phyloP scores from a whole-genome alignment of 805 yeast genomes.

The Saccharomycopsis olivae region DNA sequence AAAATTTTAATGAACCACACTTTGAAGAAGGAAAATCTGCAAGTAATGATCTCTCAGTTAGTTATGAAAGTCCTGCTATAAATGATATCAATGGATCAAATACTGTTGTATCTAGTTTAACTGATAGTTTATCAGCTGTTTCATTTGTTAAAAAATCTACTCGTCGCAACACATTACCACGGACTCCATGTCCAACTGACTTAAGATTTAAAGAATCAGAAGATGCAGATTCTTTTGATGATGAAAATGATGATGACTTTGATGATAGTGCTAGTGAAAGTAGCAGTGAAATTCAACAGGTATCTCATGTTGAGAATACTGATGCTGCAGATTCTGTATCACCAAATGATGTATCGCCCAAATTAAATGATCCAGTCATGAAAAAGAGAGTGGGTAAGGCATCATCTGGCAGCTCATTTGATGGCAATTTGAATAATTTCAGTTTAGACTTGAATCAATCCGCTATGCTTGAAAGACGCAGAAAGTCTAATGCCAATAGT shows the following conservation, averaged over 20 bases:
- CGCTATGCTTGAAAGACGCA: conserved; percentile 14
- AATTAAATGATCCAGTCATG: too few relatives aligned
- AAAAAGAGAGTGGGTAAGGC: not conserved
- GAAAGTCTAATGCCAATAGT: conserved; percentile 1
- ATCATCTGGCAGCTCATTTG: not conserved
- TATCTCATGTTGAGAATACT: too few relatives aligned
- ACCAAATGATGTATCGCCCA: too few relatives aligned
- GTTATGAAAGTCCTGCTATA: not conserved
- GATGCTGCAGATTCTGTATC: too few relatives aligned
- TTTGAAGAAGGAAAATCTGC: too few relatives aligned
- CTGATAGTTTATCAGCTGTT: conserved; percentile 9
- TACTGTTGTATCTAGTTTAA: not conserved
- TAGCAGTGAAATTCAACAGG: not conserved
- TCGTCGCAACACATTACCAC: conserved; percentile 10
- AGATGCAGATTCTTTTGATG: conserved; percentile 8
- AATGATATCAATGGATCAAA: too few relatives aligned
- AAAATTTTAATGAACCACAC: not conserved
- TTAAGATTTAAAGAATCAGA: conserved; percentile 1
- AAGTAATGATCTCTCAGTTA: not conserved
- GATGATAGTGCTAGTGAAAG: conserved; percentile 2
- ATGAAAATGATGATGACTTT: conserved; percentile 6
- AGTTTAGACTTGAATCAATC: conserved; percentile 16
- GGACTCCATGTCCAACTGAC: conserved; percentile 16
- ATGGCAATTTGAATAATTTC: conserved; percentile 5
- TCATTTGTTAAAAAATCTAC: conserved; percentile 1